These are phyloP conservation scores for Penicillium herquei DNA, from an alignment of 495 filamentous ascomycete genomes.

Conservation along the genomic window DNA sequence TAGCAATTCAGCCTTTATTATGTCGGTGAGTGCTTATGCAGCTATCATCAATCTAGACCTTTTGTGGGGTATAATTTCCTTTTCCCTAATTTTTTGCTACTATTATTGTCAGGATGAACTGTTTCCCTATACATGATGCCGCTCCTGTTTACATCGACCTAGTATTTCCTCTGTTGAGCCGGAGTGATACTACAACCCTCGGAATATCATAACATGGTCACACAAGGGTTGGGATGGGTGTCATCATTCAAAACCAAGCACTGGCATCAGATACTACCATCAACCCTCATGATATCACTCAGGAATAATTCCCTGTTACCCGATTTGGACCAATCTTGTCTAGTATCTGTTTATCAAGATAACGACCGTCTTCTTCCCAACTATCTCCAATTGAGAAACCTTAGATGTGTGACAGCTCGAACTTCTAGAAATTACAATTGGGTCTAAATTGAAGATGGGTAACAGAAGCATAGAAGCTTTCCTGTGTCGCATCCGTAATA, in stretches of 20 bases:
- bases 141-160: too few relatives aligned
- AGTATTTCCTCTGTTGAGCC: neutral
- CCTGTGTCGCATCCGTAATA: conserved; percentile 1
- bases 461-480: conserved; percentile 25
- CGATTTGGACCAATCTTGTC: neutral
- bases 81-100: neutral
- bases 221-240: conserved; percentile 8
- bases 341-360: neutral
- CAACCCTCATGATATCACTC: neutral
- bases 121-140: too few relatives aligned
- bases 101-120: too few relatives aligned
- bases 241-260: conserved; percentile 7
- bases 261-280: conserved; percentile 11
- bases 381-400: conserved; percentile 2
- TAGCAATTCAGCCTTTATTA: neutral
- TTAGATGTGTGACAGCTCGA: conserved; percentile 11
- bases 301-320: neutral
- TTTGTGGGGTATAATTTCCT: too few relatives aligned
- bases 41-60: neutral
- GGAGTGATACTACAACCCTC: neutral
- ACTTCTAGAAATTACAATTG: conserved; percentile 27
- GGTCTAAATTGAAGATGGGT: conserved; percentile 16
- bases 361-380: neutral
- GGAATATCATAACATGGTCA: conserved; percentile 1
- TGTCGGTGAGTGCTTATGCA: neutral